A percentile compares a stretch with the other conserved stretches of the same genome.
These are phyloP conservation scores for Penicillium verrucosum DNA, from an alignment of 2,329 filamentous ascomycete genomes.

Conservation along the genomic window DNA sequence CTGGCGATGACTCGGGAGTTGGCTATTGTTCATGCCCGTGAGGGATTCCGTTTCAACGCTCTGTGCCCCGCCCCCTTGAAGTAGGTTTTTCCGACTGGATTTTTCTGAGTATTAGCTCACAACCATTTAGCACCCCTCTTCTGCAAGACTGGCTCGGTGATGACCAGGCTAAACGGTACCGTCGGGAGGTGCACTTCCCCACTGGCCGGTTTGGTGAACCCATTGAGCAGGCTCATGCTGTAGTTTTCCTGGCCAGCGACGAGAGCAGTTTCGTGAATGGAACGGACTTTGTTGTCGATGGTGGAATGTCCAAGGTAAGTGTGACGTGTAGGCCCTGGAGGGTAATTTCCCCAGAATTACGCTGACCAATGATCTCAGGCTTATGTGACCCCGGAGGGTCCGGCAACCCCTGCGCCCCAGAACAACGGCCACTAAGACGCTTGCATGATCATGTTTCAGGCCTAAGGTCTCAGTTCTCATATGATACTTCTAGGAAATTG, in stretches of 20 bases:
- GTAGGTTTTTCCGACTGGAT: slow-evolving; percentile 35
- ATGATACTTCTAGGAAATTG: background rate
- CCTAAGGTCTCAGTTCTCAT: background rate
- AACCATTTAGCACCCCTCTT: slow-evolving; percentile 64
- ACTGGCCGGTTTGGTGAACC: slow-evolving; percentile 85
- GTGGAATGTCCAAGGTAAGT: slow-evolving; percentile 71
- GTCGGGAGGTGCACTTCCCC: slow-evolving; percentile 87
- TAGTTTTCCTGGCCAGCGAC: slow-evolving; percentile 81
- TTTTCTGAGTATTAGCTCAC: background rate
- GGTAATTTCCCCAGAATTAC: background rate
- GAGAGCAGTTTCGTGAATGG: slow-evolving; percentile 89
- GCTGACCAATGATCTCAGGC: slow-evolving; percentile 46
- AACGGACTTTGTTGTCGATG: slow-evolving; percentile 90
- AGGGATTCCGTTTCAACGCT: slow-evolving; percentile 85
- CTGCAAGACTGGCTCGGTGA: slow-evolving; percentile 92
- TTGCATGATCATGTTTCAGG: background rate
- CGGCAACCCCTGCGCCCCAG: slow-evolving; percentile 52
- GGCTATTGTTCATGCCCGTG: slow-evolving; percentile 85
- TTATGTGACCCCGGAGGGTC: slow-evolving; percentile 66
- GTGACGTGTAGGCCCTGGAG: background rate
- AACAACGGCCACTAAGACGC: slow-evolving; percentile 39
- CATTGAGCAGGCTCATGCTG: slow-evolving; percentile 87
- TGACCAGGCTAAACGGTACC: slow-evolving; percentile 73
- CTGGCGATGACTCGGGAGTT: slow-evolving; percentile 85
- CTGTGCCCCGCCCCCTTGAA: slow-evolving; percentile 89